Base-by-base conservation (phyloP, 768 basidiomycete genomes). In the Suillus americanus region DNA sequence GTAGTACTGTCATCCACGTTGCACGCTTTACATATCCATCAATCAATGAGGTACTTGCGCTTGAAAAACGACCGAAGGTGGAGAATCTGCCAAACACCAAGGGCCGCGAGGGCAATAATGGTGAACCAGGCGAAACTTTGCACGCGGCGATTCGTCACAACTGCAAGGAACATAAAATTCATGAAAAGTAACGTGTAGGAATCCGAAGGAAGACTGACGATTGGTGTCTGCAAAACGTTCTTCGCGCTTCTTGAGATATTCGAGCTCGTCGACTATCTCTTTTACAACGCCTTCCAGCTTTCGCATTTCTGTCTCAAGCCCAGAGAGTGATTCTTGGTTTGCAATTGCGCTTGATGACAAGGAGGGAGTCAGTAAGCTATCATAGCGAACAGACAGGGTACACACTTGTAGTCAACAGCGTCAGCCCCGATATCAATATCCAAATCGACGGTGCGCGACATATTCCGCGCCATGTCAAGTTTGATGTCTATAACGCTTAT, bases 391-490 rank as follows among this genome's bases (percentile, higher is more conserved):
- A 5, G 25, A 30, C 7, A 60, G 48, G n/a, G 43, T 12, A 80
- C 91, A 67, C 72, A 97, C 95, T 99, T 99, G 85, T 99, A 99
- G 79, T 99, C 97, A 43, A 99, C 90, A 2, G 97, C 97, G 71
- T 99, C 97, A 14, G 97, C 96, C 40, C 97, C 97, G 75, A 99
- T 96, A 73, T 99, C 97, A 43, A 99, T 86, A 73, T 99, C 97
- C 64, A 99, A 80, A 81, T 99, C 97, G 66, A 99, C 77, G 46
- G 91, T 85, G 18, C 94, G 85, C 46, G 81, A 77, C 68, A 86
- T 79, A 62, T 84, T 83, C 38, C 77, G 72, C 3, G 80, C 80
- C 60, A 88, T 78, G 30, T 83, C 81, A 54, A 74, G 72, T 28
- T 81, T 77, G 23, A 84, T 76, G 23, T 82, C 88, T 89, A 63